Base-by-base conservation (phyloP, 345 rosid species). In the Eucalyptus decipiens region DNA sequence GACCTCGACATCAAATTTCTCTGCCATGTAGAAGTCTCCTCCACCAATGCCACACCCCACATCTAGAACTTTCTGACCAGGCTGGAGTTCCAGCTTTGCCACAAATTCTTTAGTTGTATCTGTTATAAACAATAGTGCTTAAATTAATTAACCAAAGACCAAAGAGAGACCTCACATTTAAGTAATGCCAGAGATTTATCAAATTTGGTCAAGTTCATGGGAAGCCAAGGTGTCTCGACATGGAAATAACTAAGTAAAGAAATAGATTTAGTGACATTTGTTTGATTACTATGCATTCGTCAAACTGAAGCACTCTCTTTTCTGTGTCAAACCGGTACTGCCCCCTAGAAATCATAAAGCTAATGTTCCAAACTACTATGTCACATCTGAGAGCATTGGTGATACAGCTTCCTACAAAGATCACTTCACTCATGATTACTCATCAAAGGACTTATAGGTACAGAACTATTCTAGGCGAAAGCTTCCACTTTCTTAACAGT, bases 31-130 rank as follows among this genome's bases (percentile, higher is more conserved):
- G 92, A 98, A 98, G 93, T 96, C 98, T 43, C 99, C 99, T 92
- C 99, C 99, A 21, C 99, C 99, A 13, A 97, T 98, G 88, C 99
- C 99, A 52, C 99, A 97, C 87, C 99, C 99, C 91, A 97, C 99
- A 91, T 98, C 99, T 15, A 98, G 94, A 89, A 98, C 99, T 92
- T 96, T 98, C 93, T 97, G 99, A 58, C 99, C 97, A 18, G 98
- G 97, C 90, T 93, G 96, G 54, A 98, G 98, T 89, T 96, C 96
- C 91, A 98, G 94, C 93, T 88, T 96, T 60, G 88, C 96, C 91
- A 97, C 99, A 93, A 97, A 97, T 90, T 98, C 99, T 92, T 96
- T 97, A 13, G 99, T 98, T 72, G 99, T 98, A 89, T 96, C 99
- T 98, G 95, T 50, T 30, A 81, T 30, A 47, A 17, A 89, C 40